Percentiles rank a stretch among this genome's conserved stretches.
These are phyloP conservation scores for Cercospora sojina DNA, from an alignment of 2,329 filamentous ascomycete species.

Conservation along the genomic window DNA sequence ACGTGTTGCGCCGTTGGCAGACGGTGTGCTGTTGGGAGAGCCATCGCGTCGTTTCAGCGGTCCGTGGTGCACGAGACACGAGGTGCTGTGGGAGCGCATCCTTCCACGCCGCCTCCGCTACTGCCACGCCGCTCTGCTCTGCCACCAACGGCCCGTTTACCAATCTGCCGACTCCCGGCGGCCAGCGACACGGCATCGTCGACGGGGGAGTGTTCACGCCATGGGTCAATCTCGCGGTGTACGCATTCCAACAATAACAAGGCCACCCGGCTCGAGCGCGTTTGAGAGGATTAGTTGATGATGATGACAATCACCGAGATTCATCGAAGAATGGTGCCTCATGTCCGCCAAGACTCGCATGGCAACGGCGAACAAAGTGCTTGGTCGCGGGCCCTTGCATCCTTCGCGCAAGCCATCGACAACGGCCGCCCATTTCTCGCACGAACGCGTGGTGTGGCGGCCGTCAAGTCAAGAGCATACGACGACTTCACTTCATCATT, in stretches of 20 bases:
- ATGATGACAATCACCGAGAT: not conserved
- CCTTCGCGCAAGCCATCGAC: not conserved
- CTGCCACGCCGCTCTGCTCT: not conserved
- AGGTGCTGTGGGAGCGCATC: not conserved
- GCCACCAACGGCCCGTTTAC: not conserved
- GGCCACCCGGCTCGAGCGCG: not conserved
- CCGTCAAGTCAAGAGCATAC: not conserved
- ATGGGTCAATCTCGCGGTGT: not conserved
- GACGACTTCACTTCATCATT: not conserved
- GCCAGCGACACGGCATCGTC: not conserved
- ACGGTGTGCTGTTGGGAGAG: not conserved
- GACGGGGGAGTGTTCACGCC: not conserved
- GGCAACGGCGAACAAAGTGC: not conserved
- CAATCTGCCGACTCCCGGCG: not conserved
- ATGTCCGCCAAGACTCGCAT: not conserved
- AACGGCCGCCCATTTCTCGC: not conserved
- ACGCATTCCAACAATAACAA: not conserved
- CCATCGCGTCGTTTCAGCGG: not conserved
- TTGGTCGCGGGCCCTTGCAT: not conserved
- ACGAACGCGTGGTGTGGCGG: not conserved
- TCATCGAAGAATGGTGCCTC: not conserved
- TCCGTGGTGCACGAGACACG: not conserved
- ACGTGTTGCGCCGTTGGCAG: not conserved
- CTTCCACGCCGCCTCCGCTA: not conserved
- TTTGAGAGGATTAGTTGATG: not conserved